A percentile compares a stretch with the other conserved stretches of the same genome.
phyloP scores from a whole-genome alignment of 2,329 filamentous ascomycete species.

The Colletotrichum limetticola region DNA sequence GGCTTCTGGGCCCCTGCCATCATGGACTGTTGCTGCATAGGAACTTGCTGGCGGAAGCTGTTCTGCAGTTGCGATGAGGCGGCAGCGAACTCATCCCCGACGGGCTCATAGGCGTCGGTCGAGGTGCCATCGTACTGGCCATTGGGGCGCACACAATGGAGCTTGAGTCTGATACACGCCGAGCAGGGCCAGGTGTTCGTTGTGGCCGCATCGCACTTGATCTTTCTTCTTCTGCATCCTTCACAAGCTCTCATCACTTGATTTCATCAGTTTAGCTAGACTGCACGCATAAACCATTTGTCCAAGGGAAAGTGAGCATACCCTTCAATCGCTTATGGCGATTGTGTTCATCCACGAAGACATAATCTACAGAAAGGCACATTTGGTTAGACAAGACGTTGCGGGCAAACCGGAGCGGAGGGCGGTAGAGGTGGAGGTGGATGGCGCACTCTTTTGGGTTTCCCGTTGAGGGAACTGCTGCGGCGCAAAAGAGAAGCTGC shows the following conservation, averaged over 20 bases:
- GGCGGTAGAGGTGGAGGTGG: conserved; percentile 11
- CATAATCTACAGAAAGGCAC: conserved; percentile 77
- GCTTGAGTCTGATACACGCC: conserved; percentile 89
- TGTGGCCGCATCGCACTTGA: conserved; percentile 96
- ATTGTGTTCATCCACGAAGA: conserved; percentile 99
- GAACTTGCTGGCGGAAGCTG: conserved; percentile 61
- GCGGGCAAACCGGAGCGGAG: background rate
- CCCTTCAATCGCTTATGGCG: conserved; percentile 96
- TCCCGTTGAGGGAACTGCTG: conserved; percentile 67
- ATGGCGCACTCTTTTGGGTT: conserved; percentile 82
- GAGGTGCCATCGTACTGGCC: conserved; percentile 75
- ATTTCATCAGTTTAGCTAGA: conserved; percentile 18
- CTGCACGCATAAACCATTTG: background rate
- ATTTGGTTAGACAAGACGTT: conserved; percentile 42
- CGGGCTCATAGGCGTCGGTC: conserved; percentile 58
- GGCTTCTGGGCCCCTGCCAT: conserved; percentile 54
- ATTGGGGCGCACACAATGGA: conserved; percentile 91
- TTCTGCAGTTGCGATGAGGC: conserved; percentile 52
- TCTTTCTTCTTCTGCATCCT: conserved; percentile 93
- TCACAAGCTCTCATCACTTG: conserved; percentile 97
- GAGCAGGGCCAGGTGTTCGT: conserved; percentile 98
- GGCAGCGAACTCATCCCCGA: conserved; percentile 46
- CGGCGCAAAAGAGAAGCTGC: conserved; percentile 81
- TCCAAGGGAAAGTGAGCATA: conserved; percentile 51
- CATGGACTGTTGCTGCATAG: conserved; percentile 60